Conservation (phyloP, 495 filamentous ascomycete genomes). For the Aspergillus nanangensis region DNA sequence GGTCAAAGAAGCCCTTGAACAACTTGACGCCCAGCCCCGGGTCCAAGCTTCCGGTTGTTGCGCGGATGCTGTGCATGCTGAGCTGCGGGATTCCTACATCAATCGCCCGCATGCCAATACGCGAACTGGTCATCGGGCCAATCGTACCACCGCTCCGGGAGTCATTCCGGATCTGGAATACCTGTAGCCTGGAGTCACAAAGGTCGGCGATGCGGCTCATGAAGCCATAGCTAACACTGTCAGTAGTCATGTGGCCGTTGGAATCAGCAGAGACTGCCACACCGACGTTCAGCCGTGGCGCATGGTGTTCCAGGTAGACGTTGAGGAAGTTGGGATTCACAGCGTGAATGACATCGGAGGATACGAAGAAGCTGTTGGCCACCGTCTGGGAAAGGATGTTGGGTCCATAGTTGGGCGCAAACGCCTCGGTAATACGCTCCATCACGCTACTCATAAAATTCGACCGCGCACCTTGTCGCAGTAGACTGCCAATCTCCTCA, state of each 20-base stretch:
- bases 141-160: conserved; percentile 84
- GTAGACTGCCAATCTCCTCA: conserved; percentile 87
- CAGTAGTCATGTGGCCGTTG: conserved; percentile 91
- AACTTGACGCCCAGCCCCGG: conserved; percentile 84
- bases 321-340: conserved; percentile 88
- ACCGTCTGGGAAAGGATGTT: conserved; percentile 77
- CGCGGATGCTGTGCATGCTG: conserved; percentile 92
- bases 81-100: conserved; percentile 91
- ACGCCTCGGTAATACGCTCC: conserved; percentile 73
- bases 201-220: conserved; percentile 70
- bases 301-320: conserved; percentile 78
- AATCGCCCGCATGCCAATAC: conserved; percentile 78
- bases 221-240: conserved; percentile 73
- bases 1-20: conserved; percentile 86
- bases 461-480: conserved; percentile 83
- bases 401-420: conserved; percentile 53
- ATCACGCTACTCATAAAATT: conserved; percentile 81
- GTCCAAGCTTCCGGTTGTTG: conserved; percentile 81
- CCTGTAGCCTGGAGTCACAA: conserved; percentile 64
- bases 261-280: conserved; percentile 79
- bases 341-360: conserved; percentile 90
- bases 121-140: conserved; percentile 82
- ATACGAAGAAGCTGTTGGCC: conserved; percentile 89
- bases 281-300: conserved; percentile 86
- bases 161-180: conserved; percentile 96